These are phyloP conservation scores for Fusarium sp. DNA, from an alignment of 2,329 filamentous ascomycete genomes.

Conservation along the genomic window DNA sequence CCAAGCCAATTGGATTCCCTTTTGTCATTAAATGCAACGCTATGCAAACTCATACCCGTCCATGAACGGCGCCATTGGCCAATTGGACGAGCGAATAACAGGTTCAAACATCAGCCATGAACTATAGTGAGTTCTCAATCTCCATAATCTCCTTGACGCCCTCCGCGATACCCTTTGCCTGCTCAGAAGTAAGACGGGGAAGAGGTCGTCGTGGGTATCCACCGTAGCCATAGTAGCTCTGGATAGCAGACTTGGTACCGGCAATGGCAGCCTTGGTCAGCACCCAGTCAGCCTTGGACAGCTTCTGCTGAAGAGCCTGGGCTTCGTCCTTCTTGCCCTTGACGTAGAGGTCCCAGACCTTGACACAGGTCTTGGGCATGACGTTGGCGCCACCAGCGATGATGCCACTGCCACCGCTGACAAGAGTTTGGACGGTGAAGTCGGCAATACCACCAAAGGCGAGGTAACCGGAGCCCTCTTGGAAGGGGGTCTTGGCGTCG, in stretches of 20 bases:
- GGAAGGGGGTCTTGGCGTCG: conserved; percentile 74
- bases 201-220: conserved; percentile 80
- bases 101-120: neutral
- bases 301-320: conserved; percentile 78
- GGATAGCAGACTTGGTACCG: conserved; percentile 86
- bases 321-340: conserved; percentile 82
- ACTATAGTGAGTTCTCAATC: conserved; percentile 67
- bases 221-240: conserved; percentile 85
- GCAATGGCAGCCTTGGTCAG: conserved; percentile 86
- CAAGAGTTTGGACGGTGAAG: conserved; percentile 85
- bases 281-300: conserved; percentile 85
- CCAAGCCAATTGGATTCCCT: conserved; percentile 7
- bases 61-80: neutral
- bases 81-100: conserved; percentile 5
- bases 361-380: conserved; percentile 83
- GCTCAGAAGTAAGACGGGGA: conserved; percentile 71
- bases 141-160: conserved; percentile 74
- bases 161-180: conserved; percentile 65
- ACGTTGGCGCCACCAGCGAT: conserved; percentile 90
- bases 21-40: conserved; percentile 41
- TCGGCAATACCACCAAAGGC: conserved; percentile 90
- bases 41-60: conserved; percentile 37
- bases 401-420: conserved; percentile 83
- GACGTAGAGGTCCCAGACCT: conserved; percentile 81
- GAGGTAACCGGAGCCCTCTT: conserved; percentile 77